Base-by-base conservation (phyloP, 805 yeast genomes). In the Metschnikowia sp. region DNA sequence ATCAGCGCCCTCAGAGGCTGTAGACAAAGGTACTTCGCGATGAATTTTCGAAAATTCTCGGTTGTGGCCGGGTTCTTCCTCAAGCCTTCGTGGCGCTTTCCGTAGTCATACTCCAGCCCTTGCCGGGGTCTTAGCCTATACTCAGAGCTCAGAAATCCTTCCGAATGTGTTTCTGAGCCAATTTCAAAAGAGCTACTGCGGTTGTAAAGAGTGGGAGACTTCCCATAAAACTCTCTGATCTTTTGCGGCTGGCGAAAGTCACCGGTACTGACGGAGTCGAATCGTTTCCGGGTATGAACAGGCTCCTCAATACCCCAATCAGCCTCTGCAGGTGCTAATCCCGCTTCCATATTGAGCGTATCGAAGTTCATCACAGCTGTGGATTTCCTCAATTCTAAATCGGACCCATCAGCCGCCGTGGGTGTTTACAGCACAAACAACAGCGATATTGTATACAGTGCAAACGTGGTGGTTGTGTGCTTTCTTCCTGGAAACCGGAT, bases 21-120 rank as follows among this genome's bases (percentile, higher is more conserved):
- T 28, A 49, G 33, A 3, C 33, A 22, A 8, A 72, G 55, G 58
- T 72, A 70, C 40, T 63, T 64, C 15, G 42, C 35, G 29, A 62
- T 62, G 52, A 35, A 52, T 15, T 65, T 65, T 45, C 47, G 62
- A 45, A 56, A 49, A 33, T 51, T 54, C n/a, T 44, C 54, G 8
- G 59, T 56, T 15, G 42, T 34, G 4, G 56, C 36, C n/a, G 28
- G 34, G 8, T 47, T 30, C 28, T 30, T 9, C 4, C 28, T 12
- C 18, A n/a, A 19, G 28, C n/a, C 9, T 22, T 15, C 36, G 4
- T 15, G 12, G 4, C 28, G 10, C 26, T 12, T 22, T 12, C 9
- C 19, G 11, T 12, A 19, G 22, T 15, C 31, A 13, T 10, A 36
- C 8, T 36, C 32, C 26, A 19, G 36, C 9, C 29, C 34, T 3